Conservation (phyloP, 768 basidiomycete genomes). For the Lepiota venenata region DNA sequence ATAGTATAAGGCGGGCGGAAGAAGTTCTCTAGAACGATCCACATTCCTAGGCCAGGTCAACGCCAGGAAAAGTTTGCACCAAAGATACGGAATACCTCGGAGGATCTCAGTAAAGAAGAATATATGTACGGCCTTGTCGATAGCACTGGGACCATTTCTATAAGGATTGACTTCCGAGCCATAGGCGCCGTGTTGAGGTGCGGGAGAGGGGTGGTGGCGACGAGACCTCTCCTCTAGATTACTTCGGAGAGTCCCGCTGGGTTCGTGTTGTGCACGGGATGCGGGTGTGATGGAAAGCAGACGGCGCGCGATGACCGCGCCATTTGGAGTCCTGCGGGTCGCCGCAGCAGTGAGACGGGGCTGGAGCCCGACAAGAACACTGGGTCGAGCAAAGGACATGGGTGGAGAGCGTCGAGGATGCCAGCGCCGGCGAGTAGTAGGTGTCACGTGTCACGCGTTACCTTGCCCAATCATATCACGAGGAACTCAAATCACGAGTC, state of each 20-base stretch:
- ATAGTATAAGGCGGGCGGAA: conserved; percentile 97
- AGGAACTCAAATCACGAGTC: conserved; percentile 27
- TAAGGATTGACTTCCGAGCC: conserved; percentile 65
- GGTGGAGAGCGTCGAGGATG: conserved; percentile 32
- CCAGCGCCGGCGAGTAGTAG: conserved; percentile 35
- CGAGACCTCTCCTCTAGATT: conserved; percentile 29
- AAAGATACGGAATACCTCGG: conserved; percentile 54
- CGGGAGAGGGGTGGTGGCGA: conserved; percentile 19
- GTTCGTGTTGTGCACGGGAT: conserved; percentile 34
- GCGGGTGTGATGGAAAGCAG: conserved; percentile 44
- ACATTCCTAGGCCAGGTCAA: conserved; percentile 71
- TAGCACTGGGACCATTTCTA: conserved; percentile 78
- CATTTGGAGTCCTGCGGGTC: conserved; percentile 26
- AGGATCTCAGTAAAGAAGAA: conserved; percentile 99
- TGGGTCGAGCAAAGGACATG: conserved; percentile 59
- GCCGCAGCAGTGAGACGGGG: conserved; percentile 37
- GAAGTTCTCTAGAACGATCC: conserved; percentile 91
- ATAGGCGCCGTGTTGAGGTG: conserved; percentile 32
- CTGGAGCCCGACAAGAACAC: conserved; percentile 49
- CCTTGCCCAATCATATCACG: conserved; percentile 44
- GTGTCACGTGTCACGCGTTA: conserved; percentile 30
- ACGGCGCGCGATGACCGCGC: conserved; percentile 44
- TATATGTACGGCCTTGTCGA: conserved; percentile 93
- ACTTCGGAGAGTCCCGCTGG: conserved; percentile 32
- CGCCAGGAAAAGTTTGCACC: not conserved